Conservation (phyloP, 805 yeast species). For the Blastobotrys terrestris region DNA sequence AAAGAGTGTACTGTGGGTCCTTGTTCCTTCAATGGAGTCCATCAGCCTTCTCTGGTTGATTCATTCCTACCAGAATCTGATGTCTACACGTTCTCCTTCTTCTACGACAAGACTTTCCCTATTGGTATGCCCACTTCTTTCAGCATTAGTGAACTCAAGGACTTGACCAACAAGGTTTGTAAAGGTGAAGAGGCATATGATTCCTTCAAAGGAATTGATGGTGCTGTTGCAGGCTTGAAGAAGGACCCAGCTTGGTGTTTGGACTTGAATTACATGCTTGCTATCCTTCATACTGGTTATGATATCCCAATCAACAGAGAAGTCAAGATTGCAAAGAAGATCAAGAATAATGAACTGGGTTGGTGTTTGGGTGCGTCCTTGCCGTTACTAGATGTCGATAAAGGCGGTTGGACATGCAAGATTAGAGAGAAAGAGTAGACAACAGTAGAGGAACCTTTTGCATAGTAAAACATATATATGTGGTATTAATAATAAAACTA, state of each 20-base stretch:
- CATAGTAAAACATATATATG: neutral
- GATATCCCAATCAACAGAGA: constrained; percentile 89
- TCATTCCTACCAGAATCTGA: constrained; percentile 71
- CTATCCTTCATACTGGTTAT: constrained; percentile 91
- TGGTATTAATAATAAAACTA: neutral
- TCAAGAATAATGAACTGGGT: constrained; percentile 85
- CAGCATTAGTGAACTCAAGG: constrained; percentile 76
- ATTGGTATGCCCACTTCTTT: constrained; percentile 91
- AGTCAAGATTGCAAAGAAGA: constrained; percentile 85
- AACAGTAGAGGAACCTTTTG: neutral
- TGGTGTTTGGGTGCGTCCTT: constrained; percentile 99
- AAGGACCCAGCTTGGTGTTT: constrained; percentile 92
- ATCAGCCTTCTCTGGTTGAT: constrained; percentile 84
- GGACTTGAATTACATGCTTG: constrained; percentile 84
- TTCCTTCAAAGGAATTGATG: constrained; percentile 58
- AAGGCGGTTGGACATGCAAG: constrained; percentile 18
- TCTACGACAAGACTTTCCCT: constrained; percentile 91
- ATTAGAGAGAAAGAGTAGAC: no score
- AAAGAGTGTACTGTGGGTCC: constrained; percentile 67
- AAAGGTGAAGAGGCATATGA: constrained; percentile 75
- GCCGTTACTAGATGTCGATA: constrained; percentile 56
- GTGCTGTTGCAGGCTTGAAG: constrained; percentile 57
- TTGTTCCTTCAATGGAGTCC: constrained; percentile 95
- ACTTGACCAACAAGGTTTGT: constrained; percentile 79
- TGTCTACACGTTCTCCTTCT: constrained; percentile 86